A percentile compares a stretch with the other conserved stretches of the same genome.
These are phyloP conservation scores for Hanseniaspora mollemarum DNA, from an alignment of 805 yeast genomes.

Conservation along the genomic window DNA sequence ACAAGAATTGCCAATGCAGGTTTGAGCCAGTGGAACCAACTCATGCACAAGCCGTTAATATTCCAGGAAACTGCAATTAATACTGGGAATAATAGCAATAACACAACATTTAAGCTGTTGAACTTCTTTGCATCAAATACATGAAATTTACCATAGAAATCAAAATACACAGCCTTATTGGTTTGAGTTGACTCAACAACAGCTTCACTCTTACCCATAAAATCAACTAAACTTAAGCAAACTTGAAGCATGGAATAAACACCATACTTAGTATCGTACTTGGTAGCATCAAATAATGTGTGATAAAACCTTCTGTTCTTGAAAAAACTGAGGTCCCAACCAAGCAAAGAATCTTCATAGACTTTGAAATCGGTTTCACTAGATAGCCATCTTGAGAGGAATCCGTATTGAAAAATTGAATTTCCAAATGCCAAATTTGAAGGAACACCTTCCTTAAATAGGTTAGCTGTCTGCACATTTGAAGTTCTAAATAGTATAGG, in stretches of 20 bases:
- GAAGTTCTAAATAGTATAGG: conserved; percentile 77
- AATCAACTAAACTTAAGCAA: conserved; percentile 47
- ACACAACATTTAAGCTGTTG: conserved; percentile 40
- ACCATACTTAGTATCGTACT: conserved; percentile 52
- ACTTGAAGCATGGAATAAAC: conserved; percentile 76
- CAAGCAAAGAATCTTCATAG: conserved; percentile 51
- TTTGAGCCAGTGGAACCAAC: conserved; percentile 35
- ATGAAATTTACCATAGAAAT: conserved; percentile 52
- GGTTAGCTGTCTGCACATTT: conserved; percentile 56
- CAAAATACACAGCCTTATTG: conserved; percentile 50
- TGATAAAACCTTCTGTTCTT: conserved; percentile 78
- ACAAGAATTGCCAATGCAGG: conserved; percentile 47
- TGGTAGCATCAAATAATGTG: conserved; percentile 59
- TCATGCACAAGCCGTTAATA: conserved; percentile 34
- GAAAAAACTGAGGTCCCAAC: conserved; percentile 81
- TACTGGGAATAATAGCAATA: conserved; percentile 47
- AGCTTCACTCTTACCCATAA: conserved; percentile 30
- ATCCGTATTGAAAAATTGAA: conserved; percentile 76
- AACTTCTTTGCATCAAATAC: conserved; percentile 41
- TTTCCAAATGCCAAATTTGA: conserved; percentile 58
- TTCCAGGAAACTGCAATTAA: conserved; percentile 39
- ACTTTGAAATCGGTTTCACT: conserved; percentile 82
- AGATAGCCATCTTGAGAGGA: conserved; percentile 54
- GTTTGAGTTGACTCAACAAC: conserved; percentile 18
- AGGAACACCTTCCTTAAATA: conserved; percentile 41